phyloP scores from a whole-genome alignment of 2,329 filamentous ascomycete genomes.

The Claviceps humidiphila region DNA sequence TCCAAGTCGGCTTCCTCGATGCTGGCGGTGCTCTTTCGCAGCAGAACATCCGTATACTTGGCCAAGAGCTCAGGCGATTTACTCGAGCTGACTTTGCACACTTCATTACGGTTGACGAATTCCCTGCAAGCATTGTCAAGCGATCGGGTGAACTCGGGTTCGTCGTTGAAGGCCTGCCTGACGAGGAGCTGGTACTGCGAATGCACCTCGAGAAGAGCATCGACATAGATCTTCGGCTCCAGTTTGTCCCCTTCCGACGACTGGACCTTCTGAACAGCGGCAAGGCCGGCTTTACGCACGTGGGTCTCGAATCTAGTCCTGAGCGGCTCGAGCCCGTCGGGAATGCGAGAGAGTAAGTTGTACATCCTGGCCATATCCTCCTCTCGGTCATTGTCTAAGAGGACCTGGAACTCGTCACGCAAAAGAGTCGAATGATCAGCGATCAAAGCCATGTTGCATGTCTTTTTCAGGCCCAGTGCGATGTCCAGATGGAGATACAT shows the following conservation, averaged over 20 bases:
- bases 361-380: conserved; percentile 98
- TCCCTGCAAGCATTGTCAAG: conserved; percentile 95
- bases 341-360: conserved; percentile 74
- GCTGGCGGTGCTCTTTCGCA: conserved; percentile 86
- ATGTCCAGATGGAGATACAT: conserved; percentile 91
- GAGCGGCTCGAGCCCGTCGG: conserved; percentile 81
- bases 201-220: conserved; percentile 87
- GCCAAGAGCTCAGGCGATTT: conserved; percentile 90
- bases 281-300: conserved; percentile 76
- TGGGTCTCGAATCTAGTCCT: conserved; percentile 81
- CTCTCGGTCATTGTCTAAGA: conserved; percentile 87
- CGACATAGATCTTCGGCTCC: conserved; percentile 93
- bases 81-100: conserved; percentile 86
- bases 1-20: conserved; percentile 92
- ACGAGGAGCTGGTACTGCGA: conserved; percentile 86
- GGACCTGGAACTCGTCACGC: conserved; percentile 86
- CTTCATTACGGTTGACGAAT: conserved; percentile 94
- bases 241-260: conserved; percentile 74
- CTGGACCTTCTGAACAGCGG: conserved; percentile 82
- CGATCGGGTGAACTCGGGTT: conserved; percentile 92
- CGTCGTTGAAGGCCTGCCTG: conserved; percentile 82
- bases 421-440: conserved; percentile 75
- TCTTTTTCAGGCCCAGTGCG: conserved; percentile 66
- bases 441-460: conserved; percentile 81
- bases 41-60: conserved; percentile 84